A percentile compares a stretch with the other conserved stretches of the same genome.
Evolutionary conservation across 2,329 filamentous ascomycete species (phyloP).

Genomic region (Colletotrichum abscissum): DNA sequence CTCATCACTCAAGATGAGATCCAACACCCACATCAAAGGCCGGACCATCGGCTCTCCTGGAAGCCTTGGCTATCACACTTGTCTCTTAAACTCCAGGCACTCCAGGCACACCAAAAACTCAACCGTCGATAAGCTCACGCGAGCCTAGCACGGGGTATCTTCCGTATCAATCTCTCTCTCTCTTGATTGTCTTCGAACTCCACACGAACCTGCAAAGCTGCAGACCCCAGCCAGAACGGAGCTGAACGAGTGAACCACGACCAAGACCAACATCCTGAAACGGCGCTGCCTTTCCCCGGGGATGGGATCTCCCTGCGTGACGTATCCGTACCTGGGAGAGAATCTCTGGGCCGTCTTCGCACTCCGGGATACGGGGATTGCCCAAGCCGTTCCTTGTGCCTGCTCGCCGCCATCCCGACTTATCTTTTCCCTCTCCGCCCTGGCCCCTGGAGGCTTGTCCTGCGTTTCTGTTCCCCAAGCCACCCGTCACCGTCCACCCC

Average conservation of each 20-base stretch:
- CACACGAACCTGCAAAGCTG: background rate
- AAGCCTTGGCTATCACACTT: background rate
- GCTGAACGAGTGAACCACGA: constrained; percentile 13
- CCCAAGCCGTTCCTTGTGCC: background rate
- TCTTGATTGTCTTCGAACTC: background rate
- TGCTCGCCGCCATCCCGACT: constrained; percentile 1
- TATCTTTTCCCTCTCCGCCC: background rate
- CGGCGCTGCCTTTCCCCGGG: constrained; percentile 17
- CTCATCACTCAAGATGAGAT: background rate
- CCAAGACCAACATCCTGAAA: constrained; percentile 30
- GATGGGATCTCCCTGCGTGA: constrained; percentile 34
- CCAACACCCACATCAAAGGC: background rate
- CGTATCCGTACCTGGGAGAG: background rate
- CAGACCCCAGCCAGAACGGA: background rate
- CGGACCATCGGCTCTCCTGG: background rate
- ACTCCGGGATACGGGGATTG: background rate
- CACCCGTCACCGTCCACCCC: background rate
- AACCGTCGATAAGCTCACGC: constrained; percentile 24
- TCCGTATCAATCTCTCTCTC: background rate
- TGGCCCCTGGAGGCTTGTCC: background rate
- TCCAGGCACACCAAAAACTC: background rate
- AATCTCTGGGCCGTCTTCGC: constrained; percentile 18
- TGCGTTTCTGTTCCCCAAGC: background rate
- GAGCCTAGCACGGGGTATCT: constrained; percentile 14
- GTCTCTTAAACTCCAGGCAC: background rate